These are phyloP conservation scores for Salvia hispanica DNA, from an alignment of 257 asterid genomes.

Conservation along the genomic window DNA sequence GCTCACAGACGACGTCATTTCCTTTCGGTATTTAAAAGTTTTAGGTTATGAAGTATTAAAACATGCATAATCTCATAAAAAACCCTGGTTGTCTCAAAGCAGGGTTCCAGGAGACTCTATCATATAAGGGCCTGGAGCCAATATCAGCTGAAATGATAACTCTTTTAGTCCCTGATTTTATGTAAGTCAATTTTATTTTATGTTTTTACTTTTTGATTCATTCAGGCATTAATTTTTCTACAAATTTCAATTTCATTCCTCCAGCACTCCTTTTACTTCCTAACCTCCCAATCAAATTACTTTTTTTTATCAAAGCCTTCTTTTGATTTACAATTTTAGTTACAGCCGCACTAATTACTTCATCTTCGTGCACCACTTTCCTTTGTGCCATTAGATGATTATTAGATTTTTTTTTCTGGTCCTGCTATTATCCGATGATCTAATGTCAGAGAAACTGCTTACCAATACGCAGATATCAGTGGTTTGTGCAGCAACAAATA, in stretches of 20 bases:
- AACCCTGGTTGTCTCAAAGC: constrained; percentile 89
- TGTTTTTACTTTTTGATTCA: constrained; percentile 53
- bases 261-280: constrained; percentile 43
- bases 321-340: constrained; percentile 27
- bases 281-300: constrained; percentile 43
- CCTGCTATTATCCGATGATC: constrained; percentile 35
- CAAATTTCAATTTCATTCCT: constrained; percentile 42
- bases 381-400: constrained; percentile 36
- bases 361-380: constrained; percentile 37
- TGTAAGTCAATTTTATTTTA: constrained; percentile 88
- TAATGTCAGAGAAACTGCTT: constrained; percentile 47
- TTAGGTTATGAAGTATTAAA: constrained; percentile 47
- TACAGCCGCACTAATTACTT: constrained; percentile 39
- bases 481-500: constrained; percentile 31
- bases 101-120: constrained; percentile 89
- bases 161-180: constrained; percentile 76
- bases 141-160: constrained; percentile 84
- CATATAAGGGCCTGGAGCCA: constrained; percentile 88
- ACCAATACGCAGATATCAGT: constrained; percentile 35
- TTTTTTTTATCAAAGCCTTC: constrained; percentile 42
- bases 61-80: constrained; percentile 60
- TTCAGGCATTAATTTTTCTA: constrained; percentile 48
- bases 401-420: constrained; percentile 20
- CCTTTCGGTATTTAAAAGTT: constrained; percentile 48
- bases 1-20: constrained; percentile 46